These are phyloP conservation scores for Adansonia rubrostipa DNA, from an alignment of 441 rosid species.

Conservation along the genomic window DNA sequence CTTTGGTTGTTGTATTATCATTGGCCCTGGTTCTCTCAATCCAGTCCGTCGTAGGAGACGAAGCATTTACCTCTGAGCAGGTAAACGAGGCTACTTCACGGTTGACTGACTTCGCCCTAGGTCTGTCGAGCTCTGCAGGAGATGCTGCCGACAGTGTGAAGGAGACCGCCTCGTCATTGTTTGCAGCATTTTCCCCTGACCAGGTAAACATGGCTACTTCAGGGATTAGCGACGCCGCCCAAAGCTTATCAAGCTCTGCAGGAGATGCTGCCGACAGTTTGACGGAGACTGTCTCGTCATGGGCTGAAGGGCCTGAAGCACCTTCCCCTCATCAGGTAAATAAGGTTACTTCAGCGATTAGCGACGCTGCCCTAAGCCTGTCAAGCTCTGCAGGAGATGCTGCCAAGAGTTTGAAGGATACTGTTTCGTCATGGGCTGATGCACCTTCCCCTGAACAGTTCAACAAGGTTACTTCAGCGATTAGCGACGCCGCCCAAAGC, in stretches of 20 bases:
- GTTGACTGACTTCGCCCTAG: neutral
- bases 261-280: neutral
- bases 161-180: neutral
- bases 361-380: neutral
- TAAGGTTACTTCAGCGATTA: no score
- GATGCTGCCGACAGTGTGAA: neutral
- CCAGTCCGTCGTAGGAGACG: neutral
- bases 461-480: neutral
- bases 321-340: neutral
- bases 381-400: no score
- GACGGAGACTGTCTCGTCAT: neutral
- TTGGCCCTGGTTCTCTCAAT: slow-evolving; percentile 22
- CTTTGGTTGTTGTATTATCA: slow-evolving; percentile 18
- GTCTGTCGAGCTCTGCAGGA: neutral
- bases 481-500: neutral
- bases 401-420: neutral
- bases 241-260: neutral
- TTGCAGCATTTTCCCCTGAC: neutral
- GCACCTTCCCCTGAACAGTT: neutral
- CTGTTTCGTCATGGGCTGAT: no score
- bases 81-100: neutral
- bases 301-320: neutral
- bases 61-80: neutral
- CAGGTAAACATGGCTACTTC: neutral
- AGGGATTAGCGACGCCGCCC: neutral